These are phyloP conservation scores for Gynandropsis gynandra DNA, from an alignment of 345 rosid genomes.

Conservation along the genomic window DNA sequence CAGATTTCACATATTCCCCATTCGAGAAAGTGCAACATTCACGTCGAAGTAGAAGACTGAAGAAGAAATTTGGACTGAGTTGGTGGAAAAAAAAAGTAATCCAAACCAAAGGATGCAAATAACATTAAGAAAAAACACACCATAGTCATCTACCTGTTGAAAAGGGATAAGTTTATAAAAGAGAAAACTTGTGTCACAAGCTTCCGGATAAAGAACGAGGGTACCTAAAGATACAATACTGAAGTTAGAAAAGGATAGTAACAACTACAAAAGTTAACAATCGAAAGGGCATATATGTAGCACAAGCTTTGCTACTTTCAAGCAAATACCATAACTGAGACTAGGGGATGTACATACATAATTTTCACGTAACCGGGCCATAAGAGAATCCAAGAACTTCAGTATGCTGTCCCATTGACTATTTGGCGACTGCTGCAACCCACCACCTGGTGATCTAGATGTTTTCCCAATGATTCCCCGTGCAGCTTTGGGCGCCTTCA, in stretches of 20 bases:
- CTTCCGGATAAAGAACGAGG: constrained; percentile 94
- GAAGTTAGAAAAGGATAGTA: constrained; percentile 16
- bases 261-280: constrained; percentile 80
- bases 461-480: constrained; percentile 66
- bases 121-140: background rate
- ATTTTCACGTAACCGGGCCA: constrained; percentile 68
- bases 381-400: constrained; percentile 83
- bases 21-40: constrained; percentile 98
- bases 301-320: background rate
- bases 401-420: constrained; percentile 91
- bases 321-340: constrained; percentile 13
- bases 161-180: constrained; percentile 86
- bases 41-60: constrained; percentile 86
- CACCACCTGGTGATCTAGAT: constrained; percentile 67
- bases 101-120: constrained; percentile 11
- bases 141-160: constrained; percentile 63
- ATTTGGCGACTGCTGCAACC: constrained; percentile 47
- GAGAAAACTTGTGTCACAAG: constrained; percentile 94
- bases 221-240: constrained; percentile 49
- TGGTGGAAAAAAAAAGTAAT: constrained; percentile 12
- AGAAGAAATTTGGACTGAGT: constrained; percentile 18
- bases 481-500: constrained; percentile 75
- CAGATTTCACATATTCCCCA: constrained; percentile 95
- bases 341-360: constrained; percentile 50
- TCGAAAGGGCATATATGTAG: background rate